Percentiles rank a stretch among this genome's conserved stretches.
Evolutionary conservation across 148 eudicot genomes (phyloP).

Genomic region (Vaccinium darrowii): DNA sequence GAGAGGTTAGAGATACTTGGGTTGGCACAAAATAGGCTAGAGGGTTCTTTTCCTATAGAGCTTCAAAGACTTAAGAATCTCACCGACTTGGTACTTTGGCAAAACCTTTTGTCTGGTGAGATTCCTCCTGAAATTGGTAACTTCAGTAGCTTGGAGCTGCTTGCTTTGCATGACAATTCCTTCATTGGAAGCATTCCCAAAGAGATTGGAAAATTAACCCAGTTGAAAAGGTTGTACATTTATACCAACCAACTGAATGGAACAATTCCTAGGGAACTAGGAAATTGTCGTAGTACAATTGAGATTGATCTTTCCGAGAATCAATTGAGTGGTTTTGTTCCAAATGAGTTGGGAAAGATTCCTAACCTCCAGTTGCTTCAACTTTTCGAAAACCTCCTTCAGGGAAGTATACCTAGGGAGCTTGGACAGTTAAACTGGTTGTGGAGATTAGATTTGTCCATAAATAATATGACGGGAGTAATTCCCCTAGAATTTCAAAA

Average conservation of each 20-base stretch:
- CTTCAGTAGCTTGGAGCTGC: constrained; percentile 42
- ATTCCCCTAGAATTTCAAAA: constrained; percentile 45
- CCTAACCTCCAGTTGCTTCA: constrained; percentile 45
- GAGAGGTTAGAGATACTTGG: constrained; percentile 42
- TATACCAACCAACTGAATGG: constrained; percentile 57
- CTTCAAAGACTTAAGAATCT: constrained; percentile 42
- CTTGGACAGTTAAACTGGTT: constrained; percentile 37
- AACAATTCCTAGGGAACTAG: constrained; percentile 44
- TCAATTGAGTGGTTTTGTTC: constrained; percentile 37
- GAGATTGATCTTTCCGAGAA: constrained; percentile 62
- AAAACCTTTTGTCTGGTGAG: constrained; percentile 44
- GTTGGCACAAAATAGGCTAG: constrained; percentile 44
- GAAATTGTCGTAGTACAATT: constrained; percentile 31
- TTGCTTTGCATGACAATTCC: constrained; percentile 45
- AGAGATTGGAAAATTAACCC: constrained; percentile 45
- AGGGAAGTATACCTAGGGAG: constrained; percentile 48
- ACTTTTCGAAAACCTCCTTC: constrained; percentile 49
- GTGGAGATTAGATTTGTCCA: constrained; percentile 41
- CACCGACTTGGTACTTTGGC: constrained; percentile 46
- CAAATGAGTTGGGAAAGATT: constrained; percentile 35
- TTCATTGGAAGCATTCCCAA: constrained; percentile 47
- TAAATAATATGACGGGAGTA: constrained; percentile 49
- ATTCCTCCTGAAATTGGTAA: constrained; percentile 52
- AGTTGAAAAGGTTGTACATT: constrained; percentile 40
- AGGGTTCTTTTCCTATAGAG: constrained; percentile 45